Evolutionary conservation across 371 early-diverging fungal genomes (phyloP).

Genomic region (Thermomucor indicae-seudaticae): DNA sequence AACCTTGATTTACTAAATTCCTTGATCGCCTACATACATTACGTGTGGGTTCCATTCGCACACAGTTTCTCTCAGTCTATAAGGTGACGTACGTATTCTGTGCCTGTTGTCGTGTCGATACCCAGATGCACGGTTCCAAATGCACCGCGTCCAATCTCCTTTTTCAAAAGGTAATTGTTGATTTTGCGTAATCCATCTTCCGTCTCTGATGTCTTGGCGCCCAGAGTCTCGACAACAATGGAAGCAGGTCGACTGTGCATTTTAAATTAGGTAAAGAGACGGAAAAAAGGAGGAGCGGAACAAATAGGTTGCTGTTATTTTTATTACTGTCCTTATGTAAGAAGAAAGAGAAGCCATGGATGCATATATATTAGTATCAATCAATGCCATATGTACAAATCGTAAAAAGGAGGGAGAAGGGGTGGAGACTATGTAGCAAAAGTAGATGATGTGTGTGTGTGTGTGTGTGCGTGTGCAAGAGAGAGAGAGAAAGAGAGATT

Average conservation of each 20-base stretch:
- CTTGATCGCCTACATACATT: constrained; percentile 73
- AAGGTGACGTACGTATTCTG: constrained; percentile 51
- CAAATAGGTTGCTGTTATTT: too few relatives aligned
- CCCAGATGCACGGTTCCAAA: constrained; percentile 88
- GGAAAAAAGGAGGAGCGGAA: too few relatives aligned
- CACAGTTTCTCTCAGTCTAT: background rate
- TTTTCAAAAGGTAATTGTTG: constrained; percentile 77
- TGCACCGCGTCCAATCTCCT: constrained; percentile 81
- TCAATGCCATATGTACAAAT: too few relatives aligned
- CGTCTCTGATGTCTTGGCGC: constrained; percentile 69
- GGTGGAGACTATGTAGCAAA: too few relatives aligned
- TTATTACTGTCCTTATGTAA: too few relatives aligned
- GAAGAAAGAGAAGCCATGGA: too few relatives aligned
- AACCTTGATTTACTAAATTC: constrained; percentile 86
- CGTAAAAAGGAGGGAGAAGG: too few relatives aligned
- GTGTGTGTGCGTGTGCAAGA: too few relatives aligned
- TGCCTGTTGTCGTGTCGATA: constrained; percentile 49
- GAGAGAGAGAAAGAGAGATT: too few relatives aligned
- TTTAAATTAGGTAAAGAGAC: too few relatives aligned
- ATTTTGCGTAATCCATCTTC: constrained; percentile 65
- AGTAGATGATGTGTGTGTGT: too few relatives aligned
- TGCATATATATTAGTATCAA: too few relatives aligned
- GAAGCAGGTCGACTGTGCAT: constrained; percentile 39
- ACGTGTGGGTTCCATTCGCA: background rate
- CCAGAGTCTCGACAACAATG: constrained; percentile 60